These are phyloP conservation scores for Musa acuminata DNA, from an alignment of 176 grass and related monocot genomes.

Conservation along the genomic window DNA sequence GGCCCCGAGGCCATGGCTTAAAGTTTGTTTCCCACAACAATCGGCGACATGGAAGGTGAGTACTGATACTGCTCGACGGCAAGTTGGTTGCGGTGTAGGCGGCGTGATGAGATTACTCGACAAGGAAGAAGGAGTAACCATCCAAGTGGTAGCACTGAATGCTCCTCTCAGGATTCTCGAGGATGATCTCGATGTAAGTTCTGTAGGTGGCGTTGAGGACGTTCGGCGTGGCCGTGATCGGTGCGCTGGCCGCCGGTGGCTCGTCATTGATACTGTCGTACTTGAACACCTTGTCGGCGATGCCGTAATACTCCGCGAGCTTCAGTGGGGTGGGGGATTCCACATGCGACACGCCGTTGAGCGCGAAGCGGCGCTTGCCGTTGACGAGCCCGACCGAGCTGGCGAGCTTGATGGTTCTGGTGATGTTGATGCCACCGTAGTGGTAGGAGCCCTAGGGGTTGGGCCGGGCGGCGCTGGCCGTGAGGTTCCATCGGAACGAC, in stretches of 20 bases:
- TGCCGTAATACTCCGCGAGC: not conserved
- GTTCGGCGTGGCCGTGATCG: not conserved
- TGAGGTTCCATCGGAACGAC: constrained; percentile 1
- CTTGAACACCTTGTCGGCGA: constrained; percentile 5
- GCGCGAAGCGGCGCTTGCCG: constrained; percentile 4
- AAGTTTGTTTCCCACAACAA: no score
- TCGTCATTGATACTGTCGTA: constrained; percentile 1
- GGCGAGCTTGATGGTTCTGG: not conserved
- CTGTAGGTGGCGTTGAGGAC: not conserved
- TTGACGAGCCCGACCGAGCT: not conserved
- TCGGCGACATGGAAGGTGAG: not conserved
- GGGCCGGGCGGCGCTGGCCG: not conserved
- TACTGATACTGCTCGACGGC: not conserved
- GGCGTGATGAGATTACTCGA: not conserved
- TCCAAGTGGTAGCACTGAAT: constrained; percentile 3
- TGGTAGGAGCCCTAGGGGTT: constrained; percentile 7
- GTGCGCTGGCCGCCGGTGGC: not conserved
- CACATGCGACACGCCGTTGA: constrained; percentile 1
- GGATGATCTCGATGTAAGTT: constrained; percentile 4
- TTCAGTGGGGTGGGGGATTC: not conserved
- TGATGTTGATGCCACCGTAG: constrained; percentile 3
- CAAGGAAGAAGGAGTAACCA: not conserved
- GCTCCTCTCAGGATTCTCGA: not conserved
- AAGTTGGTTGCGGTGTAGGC: not conserved
- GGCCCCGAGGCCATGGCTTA: no score